A percentile compares a stretch with the other conserved stretches of the same genome.
These are phyloP conservation scores for Ambrosiella cleistominuta DNA, from an alignment of 2,329 filamentous ascomycete genomes.

Conservation along the genomic window DNA sequence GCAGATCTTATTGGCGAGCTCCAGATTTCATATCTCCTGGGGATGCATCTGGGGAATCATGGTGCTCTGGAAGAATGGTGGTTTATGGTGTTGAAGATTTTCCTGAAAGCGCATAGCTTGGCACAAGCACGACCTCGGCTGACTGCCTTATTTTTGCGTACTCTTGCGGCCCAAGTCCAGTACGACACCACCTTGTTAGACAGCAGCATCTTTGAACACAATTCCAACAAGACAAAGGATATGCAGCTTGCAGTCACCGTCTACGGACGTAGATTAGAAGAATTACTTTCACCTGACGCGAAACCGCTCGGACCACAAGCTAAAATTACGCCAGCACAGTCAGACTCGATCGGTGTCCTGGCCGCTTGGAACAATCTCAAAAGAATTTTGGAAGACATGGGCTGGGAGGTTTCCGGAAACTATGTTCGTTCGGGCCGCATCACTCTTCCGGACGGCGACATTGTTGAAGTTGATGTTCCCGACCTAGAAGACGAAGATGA, in stretches of 20 bases:
- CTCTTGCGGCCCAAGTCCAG: conserved; percentile 36
- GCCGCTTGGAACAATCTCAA: conserved; percentile 30
- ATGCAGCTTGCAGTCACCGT: conserved; percentile 32
- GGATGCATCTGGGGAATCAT: conserved; percentile 39
- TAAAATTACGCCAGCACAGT: conserved; percentile 17
- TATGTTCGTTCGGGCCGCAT: conserved; percentile 31
- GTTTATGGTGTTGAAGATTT: conserved; percentile 32
- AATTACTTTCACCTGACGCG: conserved; percentile 22
- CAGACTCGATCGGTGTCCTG: conserved; percentile 27
- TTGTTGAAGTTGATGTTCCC: conserved; percentile 28
- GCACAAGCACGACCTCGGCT: conserved; percentile 26
- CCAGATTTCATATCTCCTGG: conserved; percentile 41
- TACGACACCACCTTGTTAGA: conserved; percentile 34
- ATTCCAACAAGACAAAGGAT: conserved; percentile 18
- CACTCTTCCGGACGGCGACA: conserved; percentile 35
- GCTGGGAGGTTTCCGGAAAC: conserved; percentile 37
- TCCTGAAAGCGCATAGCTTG: conserved; percentile 34
- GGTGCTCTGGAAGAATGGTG: conserved; percentile 46
- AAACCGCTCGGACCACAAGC: too few relatives aligned
- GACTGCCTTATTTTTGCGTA: conserved; percentile 28
- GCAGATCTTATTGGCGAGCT: conserved; percentile 38
- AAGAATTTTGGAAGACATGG: conserved; percentile 30
- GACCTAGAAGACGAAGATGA: conserved; percentile 38
- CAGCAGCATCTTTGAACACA: conserved; percentile 25
- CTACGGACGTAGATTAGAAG: conserved; percentile 37